phyloP scores from a whole-genome alignment of 75 land plant genomes.

The Sequoiadendron giganteum region DNA sequence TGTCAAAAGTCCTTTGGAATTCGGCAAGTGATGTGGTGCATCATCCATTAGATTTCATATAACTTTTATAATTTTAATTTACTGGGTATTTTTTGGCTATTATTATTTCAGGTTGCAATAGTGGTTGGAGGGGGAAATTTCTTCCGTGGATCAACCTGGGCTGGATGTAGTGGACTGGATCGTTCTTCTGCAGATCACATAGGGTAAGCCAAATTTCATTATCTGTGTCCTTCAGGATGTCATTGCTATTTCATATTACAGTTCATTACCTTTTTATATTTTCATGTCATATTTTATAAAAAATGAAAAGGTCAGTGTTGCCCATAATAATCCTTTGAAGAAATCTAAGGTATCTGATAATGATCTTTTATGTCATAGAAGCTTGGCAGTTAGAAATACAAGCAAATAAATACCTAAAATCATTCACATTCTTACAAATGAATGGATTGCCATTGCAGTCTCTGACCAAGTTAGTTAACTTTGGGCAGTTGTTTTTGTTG shows the following conservation, averaged over 20 bases:
- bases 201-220: conserved; percentile 48
- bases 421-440: background rate
- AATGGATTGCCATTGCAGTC: background rate
- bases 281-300: background rate
- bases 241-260: background rate
- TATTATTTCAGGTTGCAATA: conserved; percentile 76
- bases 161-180: conserved; percentile 85
- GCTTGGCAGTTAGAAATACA: background rate
- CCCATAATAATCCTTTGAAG: background rate
- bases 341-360: background rate
- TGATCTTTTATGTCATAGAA: background rate
- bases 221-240: background rate
- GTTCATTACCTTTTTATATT: background rate
- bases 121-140: conserved; percentile 98
- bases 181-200: conserved; percentile 98
- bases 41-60: background rate
- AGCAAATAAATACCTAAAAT: background rate
- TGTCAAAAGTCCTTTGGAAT: background rate
- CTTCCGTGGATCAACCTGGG: conserved; percentile 78
- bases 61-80: background rate
- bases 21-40: background rate
- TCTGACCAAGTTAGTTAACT: background rate
- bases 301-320: background rate
- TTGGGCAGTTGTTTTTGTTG: background rate
- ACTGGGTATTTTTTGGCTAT: conserved; percentile 9